Evolutionary conservation across 73 alveolate species (phyloP).

Genomic region (Tetrahymena malaccensis): DNA sequence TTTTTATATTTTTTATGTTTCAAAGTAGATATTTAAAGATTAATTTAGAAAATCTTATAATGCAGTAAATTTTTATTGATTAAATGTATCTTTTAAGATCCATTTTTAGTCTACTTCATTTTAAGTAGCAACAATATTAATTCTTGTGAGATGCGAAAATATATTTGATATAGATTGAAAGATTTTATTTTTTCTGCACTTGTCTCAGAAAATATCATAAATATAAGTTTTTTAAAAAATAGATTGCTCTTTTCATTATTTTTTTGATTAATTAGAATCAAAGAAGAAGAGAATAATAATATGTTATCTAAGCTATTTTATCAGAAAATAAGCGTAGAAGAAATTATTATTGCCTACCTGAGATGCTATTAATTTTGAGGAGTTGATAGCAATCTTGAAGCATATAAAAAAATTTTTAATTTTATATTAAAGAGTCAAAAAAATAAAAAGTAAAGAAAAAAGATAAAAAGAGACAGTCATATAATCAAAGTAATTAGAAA

Average conservation of each 20-base stretch:
- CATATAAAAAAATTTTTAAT: background rate
- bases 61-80: too few species aligned
- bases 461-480: background rate
- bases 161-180: background rate
- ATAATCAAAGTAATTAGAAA: background rate
- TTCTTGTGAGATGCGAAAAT: background rate
- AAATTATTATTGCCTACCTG: background rate
- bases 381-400: background rate
- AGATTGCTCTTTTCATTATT: background rate
- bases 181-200: background rate
- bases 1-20: too few species aligned
- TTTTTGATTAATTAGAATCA: background rate
- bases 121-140: background rate
- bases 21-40: too few species aligned
- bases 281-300: background rate
- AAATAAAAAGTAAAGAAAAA: background rate
- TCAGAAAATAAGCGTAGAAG: background rate
- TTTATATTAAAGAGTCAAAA: background rate
- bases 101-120: background rate
- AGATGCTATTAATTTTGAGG: background rate
- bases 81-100: background rate
- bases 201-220: background rate
- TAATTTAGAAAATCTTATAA: too few species aligned
- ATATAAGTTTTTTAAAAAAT: background rate
- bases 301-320: background rate